Evolutionary conservation across 768 basidiomycete species (phyloP), one percentile per base, ranked within the genome.

Genomic region (Epithele typhae): DNA sequence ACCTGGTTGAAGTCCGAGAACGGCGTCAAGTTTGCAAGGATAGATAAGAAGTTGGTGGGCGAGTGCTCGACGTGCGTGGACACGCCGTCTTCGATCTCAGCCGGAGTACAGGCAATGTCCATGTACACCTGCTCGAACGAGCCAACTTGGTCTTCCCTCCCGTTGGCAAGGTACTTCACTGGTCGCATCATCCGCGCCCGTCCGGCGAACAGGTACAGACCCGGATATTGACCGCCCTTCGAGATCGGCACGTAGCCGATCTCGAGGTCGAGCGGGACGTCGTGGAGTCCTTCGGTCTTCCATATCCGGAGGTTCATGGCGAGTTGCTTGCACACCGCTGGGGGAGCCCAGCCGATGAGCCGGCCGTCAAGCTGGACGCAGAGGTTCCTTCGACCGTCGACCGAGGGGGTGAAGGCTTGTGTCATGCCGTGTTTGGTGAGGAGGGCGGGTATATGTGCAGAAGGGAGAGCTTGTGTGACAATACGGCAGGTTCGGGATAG

Each of bases 1-100:
- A 92, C 88, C 73, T 98, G 96, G 66, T 99, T 99, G 70, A 98
- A 99, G 67, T 99, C 95, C 35, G 94, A 97, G 73, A 99, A 99
- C 0, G 96, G 96, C 0, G 95, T 99, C 54, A 99, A 74, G 64
- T 98, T 97, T 37, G 96, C 96, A 52, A 99, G 77, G 58, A 99
- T 95, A 2, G 92, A 95, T 45, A 99, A 69, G 66, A 99, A 93
- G 64, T 92, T 94, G 7, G 96, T 97, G 4, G 96, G 91, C 33
- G 88, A 76, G 59, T 92, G 85, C 68, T 99, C 96, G 34, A 96
- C 86, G 65, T 99, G 96, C 1, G 89, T 88, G 17, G 92, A 87
- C 6, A 88, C 72, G 14, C 76, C 81, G 45, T 58, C 49, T 50
- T 77, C 74, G 46, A 97, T 84, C 66, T 96, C 96, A 56, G 85